Base-by-base conservation (phyloP, 129 eudicot species). In the Artemisia tridentata region DNA sequence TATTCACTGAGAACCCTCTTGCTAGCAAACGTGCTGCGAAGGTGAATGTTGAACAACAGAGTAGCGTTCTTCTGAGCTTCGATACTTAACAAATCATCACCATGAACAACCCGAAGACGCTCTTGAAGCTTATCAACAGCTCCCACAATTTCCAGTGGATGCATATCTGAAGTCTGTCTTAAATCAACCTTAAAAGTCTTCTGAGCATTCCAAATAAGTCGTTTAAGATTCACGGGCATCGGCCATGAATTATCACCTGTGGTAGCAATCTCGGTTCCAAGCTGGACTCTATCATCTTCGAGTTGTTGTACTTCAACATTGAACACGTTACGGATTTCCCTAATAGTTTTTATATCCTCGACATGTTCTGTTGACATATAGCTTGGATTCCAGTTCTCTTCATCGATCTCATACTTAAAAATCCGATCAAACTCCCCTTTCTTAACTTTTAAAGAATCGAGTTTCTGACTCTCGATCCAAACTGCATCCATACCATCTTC, bases 401-500 rank as follows among this genome's bases (percentile, higher is more conserved):
- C 83, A 79, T 87, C 97, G 66, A 87, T 79, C 81, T 87, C 95
- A 70, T 87, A 85, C 72, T 60, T 81, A 38, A 73, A 91, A 68
- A 74, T 74, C 70, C 78, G 55, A 71, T 83, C 80, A 77, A 91
- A 91, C n/a, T 83, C 88, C 8, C 59, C 14, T 66, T 85, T 91
- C 76, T 87, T 87, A 71, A 87, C 75, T 79, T 87, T 91, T 69
- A 91, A 70, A 46, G 97, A 87, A 53, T 91, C 95, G 31, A 91
- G 77, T 53, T 84, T 86, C 71, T 91, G 97, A 17, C 87, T 75
- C 51, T 91, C 97, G 15, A 91, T 87, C 97, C 97, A 91, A 66
- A 91, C 97, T 52, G 97, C 82, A 75, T 91, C 97, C 97, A 91
- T 91, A 18, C 97, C 97, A 75, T 91, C 97, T 80, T 91, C 97